Conservation (phyloP, 805 yeast species). For the Sugiyamaella valdiviana region DNA sequence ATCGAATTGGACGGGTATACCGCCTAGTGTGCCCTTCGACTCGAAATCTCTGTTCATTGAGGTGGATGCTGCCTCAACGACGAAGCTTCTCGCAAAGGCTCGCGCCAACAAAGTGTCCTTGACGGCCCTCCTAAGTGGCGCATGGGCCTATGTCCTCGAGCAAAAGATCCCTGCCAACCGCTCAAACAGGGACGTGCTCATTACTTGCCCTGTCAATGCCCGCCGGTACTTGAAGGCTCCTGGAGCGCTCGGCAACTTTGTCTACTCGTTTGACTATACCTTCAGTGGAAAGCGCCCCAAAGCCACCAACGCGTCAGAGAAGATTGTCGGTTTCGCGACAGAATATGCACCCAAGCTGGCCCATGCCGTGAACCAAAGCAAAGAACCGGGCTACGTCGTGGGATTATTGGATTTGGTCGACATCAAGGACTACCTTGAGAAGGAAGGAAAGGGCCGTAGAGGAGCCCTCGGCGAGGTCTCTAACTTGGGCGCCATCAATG, state of each 20-base stretch:
- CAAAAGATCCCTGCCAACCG: conserved; percentile 1
- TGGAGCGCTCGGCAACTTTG: conserved; percentile 16
- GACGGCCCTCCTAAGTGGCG: conserved; percentile 11
- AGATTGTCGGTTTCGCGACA: neutral
- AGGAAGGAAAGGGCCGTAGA: conserved; percentile 3
- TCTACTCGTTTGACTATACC: conserved; percentile 4
- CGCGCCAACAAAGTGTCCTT: conserved; percentile 7
- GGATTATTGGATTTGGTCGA: conserved; percentile 14
- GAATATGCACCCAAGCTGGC: neutral
- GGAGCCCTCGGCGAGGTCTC: conserved; percentile 16
- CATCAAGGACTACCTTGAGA: conserved; percentile 8
- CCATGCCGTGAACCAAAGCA: neutral
- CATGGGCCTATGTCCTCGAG: conserved; percentile 5
- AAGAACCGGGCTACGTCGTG: conserved; percentile 1
- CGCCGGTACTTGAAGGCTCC: conserved; percentile 10
- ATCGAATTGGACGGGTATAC: conserved; percentile 10
- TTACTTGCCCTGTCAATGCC: conserved; percentile 17
- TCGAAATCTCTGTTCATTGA: conserved; percentile 8
- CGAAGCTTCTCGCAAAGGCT: conserved; percentile 3
- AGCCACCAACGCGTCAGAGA: too few relatives aligned
- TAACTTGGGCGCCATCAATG: conserved; percentile 14
- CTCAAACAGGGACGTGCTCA: conserved; percentile 4
- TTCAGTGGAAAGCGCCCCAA: too few relatives aligned
- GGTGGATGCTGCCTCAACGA: conserved; percentile 4
- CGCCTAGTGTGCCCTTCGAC: conserved; percentile 5